These are phyloP conservation scores for Coix lacrymajobi DNA, from an alignment of 176 grass and related monocot genomes.

Conservation along the genomic window DNA sequence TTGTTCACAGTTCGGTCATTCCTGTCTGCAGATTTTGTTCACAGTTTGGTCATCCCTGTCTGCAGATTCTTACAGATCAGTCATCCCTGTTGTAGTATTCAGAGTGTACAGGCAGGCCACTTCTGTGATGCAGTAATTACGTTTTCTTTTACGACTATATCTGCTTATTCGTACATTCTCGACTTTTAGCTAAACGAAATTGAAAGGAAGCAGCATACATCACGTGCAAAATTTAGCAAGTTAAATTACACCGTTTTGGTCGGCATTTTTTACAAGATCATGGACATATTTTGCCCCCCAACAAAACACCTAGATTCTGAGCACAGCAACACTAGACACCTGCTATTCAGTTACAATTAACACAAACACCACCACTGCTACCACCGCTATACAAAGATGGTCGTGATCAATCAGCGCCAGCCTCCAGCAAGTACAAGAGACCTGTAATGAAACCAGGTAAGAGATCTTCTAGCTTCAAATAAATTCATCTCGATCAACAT, in stretches of 20 bases:
- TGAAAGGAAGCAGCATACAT: background rate
- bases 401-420: background rate
- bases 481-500: conserved; percentile 77
- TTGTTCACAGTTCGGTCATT: background rate
- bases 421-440: background rate
- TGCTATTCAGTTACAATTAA: background rate
- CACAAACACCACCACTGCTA: background rate
- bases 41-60: no score
- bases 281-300: background rate
- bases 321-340: background rate
- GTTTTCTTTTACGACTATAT: background rate
- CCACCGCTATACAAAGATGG: background rate
- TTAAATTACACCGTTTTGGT: background rate
- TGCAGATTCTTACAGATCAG: no score
- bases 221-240: background rate
- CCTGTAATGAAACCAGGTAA: background rate
- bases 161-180: background rate
- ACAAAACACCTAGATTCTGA: background rate
- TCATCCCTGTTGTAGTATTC: background rate
- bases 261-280: background rate
- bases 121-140: background rate
- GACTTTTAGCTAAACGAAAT: background rate
- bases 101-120: background rate
- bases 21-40: no score
- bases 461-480: background rate